Evolutionary conservation across 208 protist species (phyloP), one percentile per base, ranked within the genome.

Genomic region (Crithidia fasciculata): DNA sequence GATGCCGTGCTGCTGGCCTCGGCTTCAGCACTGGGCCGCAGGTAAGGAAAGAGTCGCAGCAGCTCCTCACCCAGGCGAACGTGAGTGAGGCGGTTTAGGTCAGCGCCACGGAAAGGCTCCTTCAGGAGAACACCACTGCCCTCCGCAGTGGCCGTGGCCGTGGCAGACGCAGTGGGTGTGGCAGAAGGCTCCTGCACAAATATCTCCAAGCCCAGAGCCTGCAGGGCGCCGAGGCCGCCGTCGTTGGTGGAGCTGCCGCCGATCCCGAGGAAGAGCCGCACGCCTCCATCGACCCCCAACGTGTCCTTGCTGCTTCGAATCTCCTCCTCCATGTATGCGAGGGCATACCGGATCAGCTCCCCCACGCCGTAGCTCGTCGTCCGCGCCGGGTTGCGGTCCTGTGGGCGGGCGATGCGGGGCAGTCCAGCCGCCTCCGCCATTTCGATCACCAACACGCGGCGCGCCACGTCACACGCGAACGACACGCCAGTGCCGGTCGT

Each of bases 201-300:
- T 13, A 95, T 64, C 13, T 90, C 65, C 7, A 93, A 69, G 15
- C 91, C 91, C 3, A 96, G 80, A 2, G 85, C 89, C 76, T 94
- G 89, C 58, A 96, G 76, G 2, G 88, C 88, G 10, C 91, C 89
- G 12, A 96, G 73, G 0, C 89, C 91, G 13, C 89, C 91, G 43
- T 96, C 91, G 81, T 94, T 96, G 3, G 91, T 96, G 16, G 87
- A 76, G 64, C 89, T 94, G 19, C 91, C 91, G 54, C 91, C 91
- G 60, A 94, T 92, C 1, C 91, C 91, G 3, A 96, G 36, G 47
- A 85, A 87, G 8, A 94, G 68, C 3, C 71, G 75, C 58, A 90
- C 77, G 5, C 84, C 84, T 28, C 28, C 28, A 28, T 28, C 28
- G 28, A 28, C 28, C 28, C 28, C 28, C 28, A 28, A 28, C 28